Evolutionary conservation across 176 grass and related monocot genomes (phyloP).

Genomic region (Carex pumila): DNA sequence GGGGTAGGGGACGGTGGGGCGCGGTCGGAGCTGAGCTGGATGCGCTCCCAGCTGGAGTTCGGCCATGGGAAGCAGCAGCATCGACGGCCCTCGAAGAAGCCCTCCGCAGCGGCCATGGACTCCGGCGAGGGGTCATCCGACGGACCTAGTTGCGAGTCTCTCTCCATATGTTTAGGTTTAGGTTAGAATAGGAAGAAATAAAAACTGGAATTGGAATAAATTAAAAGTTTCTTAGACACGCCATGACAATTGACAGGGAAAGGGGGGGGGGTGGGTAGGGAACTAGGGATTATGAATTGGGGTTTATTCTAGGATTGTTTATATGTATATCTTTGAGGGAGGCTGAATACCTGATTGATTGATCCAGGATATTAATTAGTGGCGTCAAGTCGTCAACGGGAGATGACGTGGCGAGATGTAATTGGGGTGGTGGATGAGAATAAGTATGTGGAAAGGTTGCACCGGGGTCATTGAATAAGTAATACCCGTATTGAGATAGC

Average conservation of each 20-base stretch:
- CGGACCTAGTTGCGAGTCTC: not conserved
- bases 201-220: not conserved
- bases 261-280: no score
- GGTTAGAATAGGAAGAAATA: not conserved
- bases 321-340: not conserved
- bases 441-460: not conserved
- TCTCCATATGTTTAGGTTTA: not conserved
- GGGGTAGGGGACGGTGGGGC: constrained; percentile 8
- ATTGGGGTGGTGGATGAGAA: not conserved
- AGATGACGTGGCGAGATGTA: not conserved
- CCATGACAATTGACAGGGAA: not conserved
- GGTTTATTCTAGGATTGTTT: not conserved
- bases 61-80: constrained; percentile 68
- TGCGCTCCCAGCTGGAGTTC: constrained; percentile 14
- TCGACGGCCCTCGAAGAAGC: constrained; percentile 32
- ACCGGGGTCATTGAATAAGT: not conserved
- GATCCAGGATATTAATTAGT: not conserved
- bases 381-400: not conserved
- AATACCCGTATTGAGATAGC: not conserved
- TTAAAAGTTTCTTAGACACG: not conserved
- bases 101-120: constrained; percentile 28
- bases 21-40: constrained; percentile 21
- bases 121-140: not conserved
- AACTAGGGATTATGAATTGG: not conserved
- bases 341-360: not conserved